These are phyloP conservation scores for Xylariales sp. DNA, from an alignment of 2,329 filamentous ascomycete genomes.

Conservation along the genomic window DNA sequence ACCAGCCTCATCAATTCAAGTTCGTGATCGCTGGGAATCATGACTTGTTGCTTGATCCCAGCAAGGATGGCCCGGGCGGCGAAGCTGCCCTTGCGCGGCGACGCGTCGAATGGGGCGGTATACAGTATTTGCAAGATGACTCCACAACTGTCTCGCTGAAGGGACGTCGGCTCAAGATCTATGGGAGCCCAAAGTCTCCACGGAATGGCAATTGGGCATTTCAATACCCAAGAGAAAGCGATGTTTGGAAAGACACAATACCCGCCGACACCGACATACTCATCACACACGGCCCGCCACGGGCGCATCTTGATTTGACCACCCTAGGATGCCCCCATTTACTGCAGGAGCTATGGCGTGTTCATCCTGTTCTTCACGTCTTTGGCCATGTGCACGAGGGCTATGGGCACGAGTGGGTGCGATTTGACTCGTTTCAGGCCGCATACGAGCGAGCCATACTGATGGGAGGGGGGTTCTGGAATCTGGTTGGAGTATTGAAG, in stretches of 20 bases:
- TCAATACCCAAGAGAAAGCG: constrained; percentile 51
- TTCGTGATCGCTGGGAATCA: constrained; percentile 62
- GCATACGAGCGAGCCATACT: constrained; percentile 42
- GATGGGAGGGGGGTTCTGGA: constrained; percentile 37
- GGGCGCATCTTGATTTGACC: constrained; percentile 52
- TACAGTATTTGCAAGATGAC: constrained; percentile 51
- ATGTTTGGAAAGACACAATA: constrained; percentile 43
- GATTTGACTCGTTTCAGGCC: constrained; percentile 48
- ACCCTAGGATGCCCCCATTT: constrained; percentile 50
- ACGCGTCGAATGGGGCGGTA: constrained; percentile 50
- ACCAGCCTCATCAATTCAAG: constrained; percentile 56
- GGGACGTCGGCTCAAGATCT: constrained; percentile 50
- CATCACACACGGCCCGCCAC: constrained; percentile 55
- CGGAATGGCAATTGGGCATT: constrained; percentile 56
- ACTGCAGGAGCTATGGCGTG: constrained; percentile 48
- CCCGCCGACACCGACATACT: constrained; percentile 51
- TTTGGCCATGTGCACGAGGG: constrained; percentile 55
- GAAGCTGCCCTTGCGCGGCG: constrained; percentile 32
- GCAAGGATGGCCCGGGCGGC: constrained; percentile 39
- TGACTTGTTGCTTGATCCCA: constrained; percentile 52
- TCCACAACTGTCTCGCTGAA: constrained; percentile 44
- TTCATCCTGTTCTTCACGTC: constrained; percentile 51
- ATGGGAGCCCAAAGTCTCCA: constrained; percentile 52
- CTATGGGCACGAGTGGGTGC: constrained; percentile 48
- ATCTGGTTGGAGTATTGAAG: constrained; percentile 9